Base-by-base conservation (phyloP, 345 rosid species). In the Eucalyptus urophylla region DNA sequence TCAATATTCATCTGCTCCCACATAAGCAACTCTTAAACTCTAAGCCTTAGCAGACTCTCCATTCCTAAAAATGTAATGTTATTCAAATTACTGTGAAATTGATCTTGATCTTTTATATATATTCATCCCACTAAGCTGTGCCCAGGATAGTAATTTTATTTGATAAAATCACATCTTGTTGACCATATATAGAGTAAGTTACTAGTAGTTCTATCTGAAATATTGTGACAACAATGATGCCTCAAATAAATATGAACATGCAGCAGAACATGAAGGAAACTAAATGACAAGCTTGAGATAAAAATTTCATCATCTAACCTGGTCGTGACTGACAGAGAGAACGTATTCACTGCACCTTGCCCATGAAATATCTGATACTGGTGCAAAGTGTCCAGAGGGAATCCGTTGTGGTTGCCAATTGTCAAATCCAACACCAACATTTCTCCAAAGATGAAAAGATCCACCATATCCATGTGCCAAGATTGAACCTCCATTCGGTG, bases 401-500 rank as follows among this genome's bases (percentile, higher is more conserved):
- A 96, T 97, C 88, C 94, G 94, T 91, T 95, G 97, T 86, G 97
- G 97, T 93, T 94, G 95, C 99, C 99, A 98, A 88, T 95, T 89
- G 92, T 95, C 99, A 89, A 88, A 80, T 86, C 92, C 91, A 83
- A 90, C 50, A 51, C 98, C 96, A 80, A 97, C 89, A 92, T 95
- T 97, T 93, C 90, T 96, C 98, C 99, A 96, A 87, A 94, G 92
- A 92, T 98, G 97, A 91, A 96, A 98, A 43, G 97, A 92, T 88
- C 99, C 99, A 21, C 99, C 99, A 86, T 95, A 97, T 90, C 98
- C 98, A 94, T 98, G 97, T 60, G 99, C 99, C 86, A 96, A 92
- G 90, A 98, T 95, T 29, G 97, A 94, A 31, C 47, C 27, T 89
- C 96, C 94, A 91, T 94, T 94, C 27, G 96, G 92, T 88, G 97